Evolutionary conservation across 2,329 filamentous ascomycete species (phyloP).

Genomic region (Neonectria faginata): DNA sequence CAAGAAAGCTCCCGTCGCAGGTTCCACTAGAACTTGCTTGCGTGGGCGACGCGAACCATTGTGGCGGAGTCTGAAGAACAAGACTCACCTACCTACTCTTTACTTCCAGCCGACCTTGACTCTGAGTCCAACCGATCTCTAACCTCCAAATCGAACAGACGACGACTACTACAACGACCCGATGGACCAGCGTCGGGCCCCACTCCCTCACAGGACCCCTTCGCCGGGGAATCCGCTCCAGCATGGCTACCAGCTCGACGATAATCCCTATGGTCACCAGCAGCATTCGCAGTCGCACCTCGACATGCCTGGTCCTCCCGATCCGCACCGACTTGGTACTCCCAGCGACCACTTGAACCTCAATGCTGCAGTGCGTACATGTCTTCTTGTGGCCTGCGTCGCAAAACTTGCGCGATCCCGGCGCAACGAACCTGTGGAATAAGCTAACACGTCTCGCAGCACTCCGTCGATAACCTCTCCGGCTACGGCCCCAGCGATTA

Average conservation of each 20-base stretch:
- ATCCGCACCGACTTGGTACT: constrained; percentile 59
- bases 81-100: constrained; percentile 21
- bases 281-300: constrained; percentile 43
- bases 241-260: constrained; percentile 84
- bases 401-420: not conserved
- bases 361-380: constrained; percentile 80
- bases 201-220: constrained; percentile 30
- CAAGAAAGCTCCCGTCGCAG: constrained; percentile 24
- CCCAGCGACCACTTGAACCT: constrained; percentile 82
- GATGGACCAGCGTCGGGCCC: constrained; percentile 60
- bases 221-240: constrained; percentile 66
- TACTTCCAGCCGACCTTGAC: constrained; percentile 10
- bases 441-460: constrained; percentile 50
- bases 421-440: not conserved
- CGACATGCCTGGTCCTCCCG: constrained; percentile 44
- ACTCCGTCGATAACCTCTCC: constrained; percentile 65
- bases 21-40: constrained; percentile 30
- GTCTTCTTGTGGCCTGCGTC: not conserved
- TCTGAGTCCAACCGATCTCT: constrained; percentile 30
- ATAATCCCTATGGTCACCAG: constrained; percentile 73
- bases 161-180: constrained; percentile 70
- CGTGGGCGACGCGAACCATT: constrained; percentile 31
- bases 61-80: constrained; percentile 30
- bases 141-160: constrained; percentile 54
- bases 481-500: constrained; percentile 72